These are phyloP conservation scores for Polyplosphaeria fusca DNA, from an alignment of 495 filamentous ascomycete genomes.

Conservation along the genomic window DNA sequence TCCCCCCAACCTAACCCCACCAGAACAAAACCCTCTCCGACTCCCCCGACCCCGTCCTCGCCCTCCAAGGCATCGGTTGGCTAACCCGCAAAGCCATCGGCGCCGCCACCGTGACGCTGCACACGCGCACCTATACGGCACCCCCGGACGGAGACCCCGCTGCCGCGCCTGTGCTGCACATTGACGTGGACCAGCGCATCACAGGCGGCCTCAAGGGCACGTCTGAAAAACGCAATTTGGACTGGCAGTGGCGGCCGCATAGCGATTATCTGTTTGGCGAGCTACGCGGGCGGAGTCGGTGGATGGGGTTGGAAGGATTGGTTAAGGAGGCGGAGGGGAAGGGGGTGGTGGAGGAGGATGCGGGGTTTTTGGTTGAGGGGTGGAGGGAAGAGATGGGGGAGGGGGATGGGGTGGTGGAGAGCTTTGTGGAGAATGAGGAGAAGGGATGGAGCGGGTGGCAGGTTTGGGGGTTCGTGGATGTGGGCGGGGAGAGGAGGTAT, in stretches of 20 bases:
- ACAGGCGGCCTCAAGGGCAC: slow-evolving; percentile 74
- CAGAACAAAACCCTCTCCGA: slow-evolving; percentile 80
- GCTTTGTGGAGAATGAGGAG: slow-evolving; percentile 53
- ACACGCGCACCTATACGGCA: slow-evolving; percentile 52
- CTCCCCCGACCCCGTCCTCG: slow-evolving; percentile 65
- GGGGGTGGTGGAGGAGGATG: slow-evolving; percentile 42
- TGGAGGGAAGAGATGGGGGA: slow-evolving; percentile 53
- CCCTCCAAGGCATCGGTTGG: slow-evolving; percentile 82
- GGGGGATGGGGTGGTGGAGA: slow-evolving; percentile 53
- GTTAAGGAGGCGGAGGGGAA: slow-evolving; percentile 47
- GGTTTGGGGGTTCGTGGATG: slow-evolving; percentile 22
- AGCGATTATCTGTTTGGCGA: slow-evolving; percentile 78
- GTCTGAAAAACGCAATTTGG: slow-evolving; percentile 66
- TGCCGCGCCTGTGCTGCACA: slow-evolving; percentile 53
- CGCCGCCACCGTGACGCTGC: slow-evolving; percentile 68
- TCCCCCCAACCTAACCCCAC: slow-evolving; percentile 1
- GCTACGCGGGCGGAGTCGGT: slow-evolving; percentile 61
- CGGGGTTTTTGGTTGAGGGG: slow-evolving; percentile 47
- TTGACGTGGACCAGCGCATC: slow-evolving; percentile 76
- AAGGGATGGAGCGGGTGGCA: slow-evolving; percentile 51
- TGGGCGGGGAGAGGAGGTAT: slow-evolving; percentile 12
- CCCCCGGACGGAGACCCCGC: slow-evolving; percentile 19
- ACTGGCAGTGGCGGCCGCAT: slow-evolving; percentile 68
- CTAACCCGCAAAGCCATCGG: slow-evolving; percentile 71
- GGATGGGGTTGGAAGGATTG: slow-evolving; percentile 41